Base-by-base conservation (phyloP, 768 basidiomycete species). In the Xerocomus brunneocitrinus region DNA sequence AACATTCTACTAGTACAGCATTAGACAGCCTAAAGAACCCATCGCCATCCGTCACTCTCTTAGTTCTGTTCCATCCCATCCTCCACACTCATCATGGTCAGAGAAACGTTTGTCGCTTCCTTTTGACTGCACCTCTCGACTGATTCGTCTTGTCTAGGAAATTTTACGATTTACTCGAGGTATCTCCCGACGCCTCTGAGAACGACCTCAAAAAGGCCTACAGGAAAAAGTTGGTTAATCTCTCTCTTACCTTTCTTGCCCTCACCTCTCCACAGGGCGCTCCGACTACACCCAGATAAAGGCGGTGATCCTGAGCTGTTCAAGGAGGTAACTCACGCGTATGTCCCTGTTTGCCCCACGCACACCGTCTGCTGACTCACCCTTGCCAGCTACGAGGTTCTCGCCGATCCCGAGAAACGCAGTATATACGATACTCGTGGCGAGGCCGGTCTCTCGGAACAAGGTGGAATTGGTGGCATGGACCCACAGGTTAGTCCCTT, bases 281-380 rank as follows among this genome's bases (percentile, higher is more conserved):
- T 94, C 47, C 82, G 87, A 53, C 73, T 92, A 59, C 91, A 94
- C 68, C 91, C 91, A 22, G 91, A 94, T 79, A 95, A 95, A 73
- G 93, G 94, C 44, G 94, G 94, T 53, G 95, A 97, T 63, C 93
- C 93, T 25, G 95, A 98, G 71, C 71, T 89, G 50, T 98, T 98
- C 85, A 98, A 98, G 68, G 92, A 98, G 68, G 89, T 98, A 35
- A 95, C 91, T 9, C 91, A 93, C 75, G 91, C 91, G 88, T 93
- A 78, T 57, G 91, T 79, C 41, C 45, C 22, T 28, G 14, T 24
- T 35, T 57, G 36, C 56, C 38, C 46, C 52, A 8, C 35, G 6
- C 35, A 30, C 31, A 30, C 43, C 3, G 25, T 31, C 24, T 35
- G 22, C 50, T 58, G 8, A 67, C 3, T 12, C 14, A 46, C 43